Percentiles rank a stretch among this genome's conserved stretches.
These are phyloP conservation scores for Saccharomycopsis malanga DNA, from an alignment of 805 yeast genomes.

Conservation along the genomic window DNA sequence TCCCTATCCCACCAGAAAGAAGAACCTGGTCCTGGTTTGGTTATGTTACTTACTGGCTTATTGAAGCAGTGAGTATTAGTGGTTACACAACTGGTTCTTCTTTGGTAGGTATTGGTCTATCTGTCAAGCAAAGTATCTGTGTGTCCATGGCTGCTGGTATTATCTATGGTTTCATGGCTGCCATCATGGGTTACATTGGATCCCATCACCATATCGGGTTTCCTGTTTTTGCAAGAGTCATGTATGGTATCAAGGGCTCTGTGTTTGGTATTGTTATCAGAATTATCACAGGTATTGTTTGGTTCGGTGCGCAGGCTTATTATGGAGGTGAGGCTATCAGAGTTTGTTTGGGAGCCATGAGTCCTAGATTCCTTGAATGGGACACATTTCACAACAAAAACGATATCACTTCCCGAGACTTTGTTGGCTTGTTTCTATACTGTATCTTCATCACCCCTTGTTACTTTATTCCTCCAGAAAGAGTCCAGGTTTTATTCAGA, in stretches of 20 bases:
- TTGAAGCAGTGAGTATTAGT: conserved; percentile 31
- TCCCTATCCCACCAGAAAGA: conserved; percentile 34
- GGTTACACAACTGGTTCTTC: conserved; percentile 33
- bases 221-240: conserved; percentile 39
- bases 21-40: conserved; percentile 34
- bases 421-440: conserved; percentile 34
- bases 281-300: conserved; percentile 39
- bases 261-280: conserved; percentile 35
- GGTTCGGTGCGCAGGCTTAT: conserved; percentile 41
- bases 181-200: conserved; percentile 26
- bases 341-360: conserved; percentile 35
- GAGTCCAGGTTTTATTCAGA: too few relatives aligned
- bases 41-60: conserved; percentile 32
- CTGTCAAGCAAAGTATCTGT: conserved; percentile 27
- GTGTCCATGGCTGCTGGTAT: conserved; percentile 28
- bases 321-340: conserved; percentile 37
- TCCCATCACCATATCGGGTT: conserved; percentile 30
- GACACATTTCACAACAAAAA: conserved; percentile 7
- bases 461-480: too few relatives aligned
- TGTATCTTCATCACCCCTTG: too few relatives aligned
- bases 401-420: conserved; percentile 33
- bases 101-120: conserved; percentile 26
- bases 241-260: conserved; percentile 42
- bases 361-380: conserved; percentile 31
- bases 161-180: conserved; percentile 25